Evolutionary conservation across 176 grass and related monocot species (phyloP), one percentile per base, ranked within the genome.

Genomic region (Carex littledalei): DNA sequence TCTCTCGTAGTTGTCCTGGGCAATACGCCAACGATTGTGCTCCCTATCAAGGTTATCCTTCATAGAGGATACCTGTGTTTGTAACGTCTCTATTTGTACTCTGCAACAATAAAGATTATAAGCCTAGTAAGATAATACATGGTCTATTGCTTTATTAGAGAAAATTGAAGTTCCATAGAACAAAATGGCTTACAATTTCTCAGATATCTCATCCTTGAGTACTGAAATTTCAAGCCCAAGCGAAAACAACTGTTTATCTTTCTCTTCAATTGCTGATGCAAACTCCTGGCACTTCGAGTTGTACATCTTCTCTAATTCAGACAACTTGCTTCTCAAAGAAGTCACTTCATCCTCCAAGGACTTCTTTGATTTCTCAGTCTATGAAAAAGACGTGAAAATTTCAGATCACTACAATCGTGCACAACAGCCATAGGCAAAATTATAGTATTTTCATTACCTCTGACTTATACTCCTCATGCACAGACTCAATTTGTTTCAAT

Each of bases 1-100:
- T 45, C 96, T 90, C 84, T 99, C 96, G 55, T 94, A 99, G 69
- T 99, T 99, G 62, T 95, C 88, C 59, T 99, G 93, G 8, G 93
- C 73, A 32, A 54, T 94, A 76, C 93, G 88, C 96, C 96, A 99
- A 56, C 93, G 91, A 64, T 89, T 95, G 47, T 87, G 86, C 41
- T 95, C 93, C 78, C 85, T 87, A 68, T 99, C 93, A 75, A 99
- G 72, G 83, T 88, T 87, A 84, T 79, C 88, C 88, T 95, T 99
- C 37, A 92, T 76, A 12, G 91, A 94, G 29, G 90, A 90, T 85
- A 95, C 50, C n/a, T 94, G 84, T 67, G 86, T 72, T 88, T 94
- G 90, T 52, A 99, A 43, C 29, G 57, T 80, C 78, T 95, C 90
- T 74, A 88, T 81, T 32, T 88, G 90, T 32, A 66, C 58, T 62